Percentiles rank a stretch among this genome's conserved stretches.
Evolutionary conservation across 192 early-diverging fungal genomes (phyloP).

Genomic region (Entomortierella beljakovae): DNA sequence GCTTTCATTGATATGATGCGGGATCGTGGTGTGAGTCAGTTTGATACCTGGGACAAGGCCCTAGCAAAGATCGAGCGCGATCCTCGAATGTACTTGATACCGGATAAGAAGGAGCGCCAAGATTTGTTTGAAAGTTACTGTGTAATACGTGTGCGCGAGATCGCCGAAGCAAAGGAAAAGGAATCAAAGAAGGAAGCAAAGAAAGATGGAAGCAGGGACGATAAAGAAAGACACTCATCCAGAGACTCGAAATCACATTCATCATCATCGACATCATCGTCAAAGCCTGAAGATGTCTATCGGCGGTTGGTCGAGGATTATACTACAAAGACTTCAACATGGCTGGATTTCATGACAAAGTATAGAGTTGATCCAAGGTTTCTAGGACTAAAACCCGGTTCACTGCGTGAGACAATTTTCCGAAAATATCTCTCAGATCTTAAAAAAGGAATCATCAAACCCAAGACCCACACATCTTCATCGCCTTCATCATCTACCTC

Average conservation of each 20-base stretch:
- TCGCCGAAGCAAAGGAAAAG: conserved; percentile 60
- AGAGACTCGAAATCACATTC: conserved; percentile 17
- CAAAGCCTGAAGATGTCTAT: conserved; percentile 66
- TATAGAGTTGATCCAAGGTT: conserved; percentile 75
- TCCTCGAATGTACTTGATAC: conserved; percentile 53
- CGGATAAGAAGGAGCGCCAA: conserved; percentile 65
- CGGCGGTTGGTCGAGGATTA: conserved; percentile 67
- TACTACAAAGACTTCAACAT: conserved; percentile 65
- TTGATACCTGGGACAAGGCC: conserved; percentile 81
- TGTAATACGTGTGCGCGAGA: conserved; percentile 66
- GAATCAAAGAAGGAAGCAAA: conserved; percentile 45
- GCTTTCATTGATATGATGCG: conserved; percentile 61
- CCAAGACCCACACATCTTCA: conserved; percentile 1
- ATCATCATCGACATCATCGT: conserved; percentile 6
- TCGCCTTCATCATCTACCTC: conserved; percentile 20
- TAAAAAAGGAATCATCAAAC: conserved; percentile 50
- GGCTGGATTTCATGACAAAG: conserved; percentile 81
- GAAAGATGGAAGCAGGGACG: background rate
- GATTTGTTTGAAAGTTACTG: conserved; percentile 81
- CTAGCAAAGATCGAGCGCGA: conserved; percentile 73
- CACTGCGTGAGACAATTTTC: conserved; percentile 73
- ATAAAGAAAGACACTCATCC: background rate
- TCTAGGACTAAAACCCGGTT: conserved; percentile 62
- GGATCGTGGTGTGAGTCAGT: conserved; percentile 80
- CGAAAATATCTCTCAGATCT: conserved; percentile 69